Evolutionary conservation across 1,284 basidiomycete species (phyloP).

Genomic region (Limonomyces culmigenus): DNA sequence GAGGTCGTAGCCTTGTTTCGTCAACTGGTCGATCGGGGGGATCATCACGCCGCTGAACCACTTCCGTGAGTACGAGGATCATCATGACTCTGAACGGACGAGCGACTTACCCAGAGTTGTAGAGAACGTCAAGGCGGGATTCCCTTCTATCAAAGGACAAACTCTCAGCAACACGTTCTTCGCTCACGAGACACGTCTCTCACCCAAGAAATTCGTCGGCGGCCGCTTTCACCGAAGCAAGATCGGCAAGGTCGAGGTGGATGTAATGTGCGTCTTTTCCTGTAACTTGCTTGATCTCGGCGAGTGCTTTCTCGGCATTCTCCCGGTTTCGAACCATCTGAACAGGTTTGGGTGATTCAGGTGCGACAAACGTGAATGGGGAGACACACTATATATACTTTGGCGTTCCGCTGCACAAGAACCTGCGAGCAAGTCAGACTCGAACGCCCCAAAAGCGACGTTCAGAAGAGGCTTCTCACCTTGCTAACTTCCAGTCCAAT

Average conservation of each 20-base stretch:
- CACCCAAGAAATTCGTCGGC: conserved; percentile 17
- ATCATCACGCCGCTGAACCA: conserved; percentile 35
- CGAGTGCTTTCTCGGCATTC: conserved; percentile 26
- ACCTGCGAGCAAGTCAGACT: too few species aligned
- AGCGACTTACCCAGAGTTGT: conserved; percentile 19
- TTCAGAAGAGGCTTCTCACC: too few species aligned
- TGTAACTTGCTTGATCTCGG: conserved; percentile 17
- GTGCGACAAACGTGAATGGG: not conserved
- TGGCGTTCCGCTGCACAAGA: conserved; percentile 28
- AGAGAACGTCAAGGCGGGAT: conserved; percentile 15
- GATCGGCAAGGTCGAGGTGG: conserved; percentile 29
- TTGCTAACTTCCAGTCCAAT: conserved; percentile 12
- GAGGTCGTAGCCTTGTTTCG: conserved; percentile 37
- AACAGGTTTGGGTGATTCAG: not conserved
- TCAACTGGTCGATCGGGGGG: conserved; percentile 23
- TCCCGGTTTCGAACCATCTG: conserved; percentile 17
- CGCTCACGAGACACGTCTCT: not conserved
- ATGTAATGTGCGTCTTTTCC: conserved; percentile 25
- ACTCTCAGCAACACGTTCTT: not conserved
- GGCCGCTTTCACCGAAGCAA: conserved; percentile 21
- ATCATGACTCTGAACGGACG: not conserved
- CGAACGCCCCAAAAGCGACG: too few species aligned
- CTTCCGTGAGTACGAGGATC: not conserved
- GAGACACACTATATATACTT: conserved; percentile 31
- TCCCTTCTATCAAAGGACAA: not conserved